Conservation (phyloP, 1,139 yeast genomes). For the Yamadazyma aaseri region DNA sequence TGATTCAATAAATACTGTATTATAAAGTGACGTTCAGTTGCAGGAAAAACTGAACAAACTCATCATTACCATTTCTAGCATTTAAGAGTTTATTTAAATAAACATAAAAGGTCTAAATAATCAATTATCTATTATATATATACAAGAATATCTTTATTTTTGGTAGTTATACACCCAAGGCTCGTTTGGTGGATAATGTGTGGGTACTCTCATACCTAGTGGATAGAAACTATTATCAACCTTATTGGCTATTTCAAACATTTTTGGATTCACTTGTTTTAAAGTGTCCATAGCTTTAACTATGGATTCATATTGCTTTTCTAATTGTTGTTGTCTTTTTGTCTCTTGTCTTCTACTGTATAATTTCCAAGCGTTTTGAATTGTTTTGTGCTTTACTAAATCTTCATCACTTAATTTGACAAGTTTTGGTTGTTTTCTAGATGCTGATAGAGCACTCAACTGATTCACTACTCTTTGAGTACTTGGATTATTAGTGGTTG, state of each 20-base stretch:
- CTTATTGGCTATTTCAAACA: conserved; percentile 52
- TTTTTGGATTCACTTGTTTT: conserved; percentile 43
- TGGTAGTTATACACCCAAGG: conserved; percentile 73
- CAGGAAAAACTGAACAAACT: no score
- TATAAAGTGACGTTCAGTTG: no score
- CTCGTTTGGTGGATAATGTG: conserved; percentile 84
- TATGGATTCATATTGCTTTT: conserved; percentile 66
- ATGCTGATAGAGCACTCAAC: conserved; percentile 81
- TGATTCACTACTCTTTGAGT: conserved; percentile 71
- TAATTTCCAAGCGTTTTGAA: conserved; percentile 79
- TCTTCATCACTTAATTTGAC: conserved; percentile 79
- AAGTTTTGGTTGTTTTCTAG: conserved; percentile 83
- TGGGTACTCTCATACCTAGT: conserved; percentile 80
- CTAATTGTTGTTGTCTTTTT: conserved; percentile 46
- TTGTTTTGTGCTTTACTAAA: conserved; percentile 77
- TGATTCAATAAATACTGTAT: background rate
- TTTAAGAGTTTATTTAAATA: no score
- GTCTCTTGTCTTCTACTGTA: conserved; percentile 51
- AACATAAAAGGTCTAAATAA: background rate
- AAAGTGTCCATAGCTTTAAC: conserved; percentile 74
- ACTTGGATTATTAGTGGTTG: conserved; percentile 45
- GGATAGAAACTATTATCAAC: conserved; percentile 56
- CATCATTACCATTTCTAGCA: no score
- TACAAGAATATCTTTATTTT: conserved; percentile 11
- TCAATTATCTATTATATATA: conserved; percentile 1